Conservation (phyloP, 2,329 filamentous ascomycete genomes). For the Diaporthe aspalathi region DNA sequence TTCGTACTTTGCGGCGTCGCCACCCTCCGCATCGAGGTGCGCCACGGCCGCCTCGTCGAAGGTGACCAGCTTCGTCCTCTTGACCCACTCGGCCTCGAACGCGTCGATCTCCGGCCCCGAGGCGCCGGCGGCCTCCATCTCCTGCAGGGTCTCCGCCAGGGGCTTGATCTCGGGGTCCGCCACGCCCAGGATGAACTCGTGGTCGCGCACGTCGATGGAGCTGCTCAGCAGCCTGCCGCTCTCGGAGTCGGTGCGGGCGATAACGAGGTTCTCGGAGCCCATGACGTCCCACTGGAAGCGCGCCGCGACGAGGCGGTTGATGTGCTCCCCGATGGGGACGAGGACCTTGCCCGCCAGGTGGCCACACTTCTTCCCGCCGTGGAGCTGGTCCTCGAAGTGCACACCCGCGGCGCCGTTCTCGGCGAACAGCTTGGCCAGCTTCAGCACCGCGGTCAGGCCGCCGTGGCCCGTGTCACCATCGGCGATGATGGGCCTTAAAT, state of each 20-base stretch:
- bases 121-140: constrained; percentile 86
- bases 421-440: constrained; percentile 96
- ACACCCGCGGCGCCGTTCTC: constrained; percentile 97
- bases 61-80: constrained; percentile 83
- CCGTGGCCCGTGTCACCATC: constrained; percentile 98
- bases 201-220: constrained; percentile 92
- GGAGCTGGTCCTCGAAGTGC: constrained; percentile 97
- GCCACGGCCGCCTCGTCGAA: constrained; percentile 91
- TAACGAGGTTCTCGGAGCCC: constrained; percentile 93
- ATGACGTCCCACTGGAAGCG: constrained; percentile 99
- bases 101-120: constrained; percentile 82
- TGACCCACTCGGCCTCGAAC: constrained; percentile 90
- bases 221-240: constrained; percentile 91
- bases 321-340: constrained; percentile 93
- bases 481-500: constrained; percentile 92
- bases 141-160: constrained; percentile 87
- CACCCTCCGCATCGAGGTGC: constrained; percentile 76
- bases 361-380: constrained; percentile 98
- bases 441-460: constrained; percentile 90
- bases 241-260: constrained; percentile 95
- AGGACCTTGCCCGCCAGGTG: constrained; percentile 96
- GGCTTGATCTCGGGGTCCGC: constrained; percentile 79
- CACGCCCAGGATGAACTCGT: constrained; percentile 95
- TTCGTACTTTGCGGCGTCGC: constrained; percentile 77
- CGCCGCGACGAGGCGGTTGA: constrained; percentile 91